Evolutionary conservation across 192 early-diverging fungal species (phyloP), one percentile per base, ranked within the genome.

Genomic region (Kappamyces sp.): DNA sequence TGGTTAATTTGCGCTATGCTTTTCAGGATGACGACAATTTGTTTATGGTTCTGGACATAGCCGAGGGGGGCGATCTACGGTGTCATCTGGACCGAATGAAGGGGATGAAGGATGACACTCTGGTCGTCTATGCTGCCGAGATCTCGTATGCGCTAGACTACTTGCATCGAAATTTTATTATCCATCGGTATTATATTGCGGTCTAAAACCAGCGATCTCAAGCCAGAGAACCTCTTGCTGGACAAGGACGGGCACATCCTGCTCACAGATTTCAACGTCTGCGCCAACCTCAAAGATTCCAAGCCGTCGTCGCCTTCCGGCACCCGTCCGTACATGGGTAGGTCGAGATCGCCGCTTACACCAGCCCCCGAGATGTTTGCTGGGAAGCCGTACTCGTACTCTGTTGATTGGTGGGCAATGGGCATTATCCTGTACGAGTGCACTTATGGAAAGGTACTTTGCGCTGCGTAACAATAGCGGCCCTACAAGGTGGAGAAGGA

Each of bases 301-400:
- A 78, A 72, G 22, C 68, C 89, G 49, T 87, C 75, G 11, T 83
- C 88, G 29, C 83, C 85, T 8, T 91, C 93, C 5, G 94, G 94
- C 31, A 94, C 93, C 0, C 76, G 86, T 29, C 81, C 85, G n/a
- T 98, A 98, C 63, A 94, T 98, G 90, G 89, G 72, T 73, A 53
- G 22, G 62, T 49, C 45, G 12, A 14, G 12, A 40, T 12, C 29
- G 12, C n/a, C n/a, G 36, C 12, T 54, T 62, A 47, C 4, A 15
- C 5, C 11, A 61, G 63, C 63, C 6, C 63, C 63, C 14, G 63
- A 64, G 34, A 63, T 64, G 32, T 63, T 57, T 22, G 2, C 41
- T 9, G 35, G 30, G 3, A 60, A 68, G 15, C n/a, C 40, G 12
- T 74, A 77, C 47, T 47, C 42, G 9, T 70, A 53, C 5, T 40